A percentile compares a stretch with the other conserved stretches of the same genome.
phyloP scores from a whole-genome alignment of 2,329 filamentous ascomycete species.

The Fusarium sp. region DNA sequence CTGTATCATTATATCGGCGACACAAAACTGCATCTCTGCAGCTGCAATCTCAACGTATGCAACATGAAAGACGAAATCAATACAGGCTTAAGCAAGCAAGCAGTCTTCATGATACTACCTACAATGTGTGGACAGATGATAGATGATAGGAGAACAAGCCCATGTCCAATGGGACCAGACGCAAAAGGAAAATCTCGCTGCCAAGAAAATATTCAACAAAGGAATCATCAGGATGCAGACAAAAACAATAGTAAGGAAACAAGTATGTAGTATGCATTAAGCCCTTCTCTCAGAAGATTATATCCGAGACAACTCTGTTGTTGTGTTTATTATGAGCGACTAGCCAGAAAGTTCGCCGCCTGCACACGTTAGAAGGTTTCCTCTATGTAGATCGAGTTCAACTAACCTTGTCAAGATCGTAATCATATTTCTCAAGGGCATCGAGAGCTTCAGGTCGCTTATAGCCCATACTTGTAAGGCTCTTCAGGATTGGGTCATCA shows the following conservation, averaged over 20 bases:
- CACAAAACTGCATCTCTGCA: constrained; percentile 10
- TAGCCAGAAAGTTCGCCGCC: constrained; percentile 66
- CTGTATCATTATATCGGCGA: neutral
- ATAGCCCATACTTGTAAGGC: constrained; percentile 90
- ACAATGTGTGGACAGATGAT: constrained; percentile 23
- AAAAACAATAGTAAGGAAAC: constrained; percentile 28
- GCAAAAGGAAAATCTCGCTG: constrained; percentile 31
- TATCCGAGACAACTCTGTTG: constrained; percentile 7
- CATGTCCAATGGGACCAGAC: constrained; percentile 4
- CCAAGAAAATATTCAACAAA: constrained; percentile 38
- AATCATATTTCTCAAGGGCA: constrained; percentile 93
- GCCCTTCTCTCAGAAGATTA: constrained; percentile 11
- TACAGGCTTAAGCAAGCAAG: constrained; percentile 21
- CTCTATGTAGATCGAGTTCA: neutral
- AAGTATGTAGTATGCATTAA: constrained; percentile 33
- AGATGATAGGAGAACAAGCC: constrained; percentile 16
- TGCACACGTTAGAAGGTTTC: constrained; percentile 14
- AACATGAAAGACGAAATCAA: neutral
- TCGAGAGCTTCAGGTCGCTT: constrained; percentile 74
- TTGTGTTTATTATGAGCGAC: constrained; percentile 55
- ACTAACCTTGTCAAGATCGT: constrained; percentile 91
- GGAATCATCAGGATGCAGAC: constrained; percentile 26
- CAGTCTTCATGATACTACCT: constrained; percentile 26
- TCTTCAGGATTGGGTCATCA: constrained; percentile 91
- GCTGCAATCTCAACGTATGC: constrained; percentile 1